Percentiles rank a stretch among this genome's conserved stretches.
These are phyloP conservation scores for Chenopodium berlandieri DNA, from an alignment of 148 eudicot genomes.

Conservation along the genomic window DNA sequence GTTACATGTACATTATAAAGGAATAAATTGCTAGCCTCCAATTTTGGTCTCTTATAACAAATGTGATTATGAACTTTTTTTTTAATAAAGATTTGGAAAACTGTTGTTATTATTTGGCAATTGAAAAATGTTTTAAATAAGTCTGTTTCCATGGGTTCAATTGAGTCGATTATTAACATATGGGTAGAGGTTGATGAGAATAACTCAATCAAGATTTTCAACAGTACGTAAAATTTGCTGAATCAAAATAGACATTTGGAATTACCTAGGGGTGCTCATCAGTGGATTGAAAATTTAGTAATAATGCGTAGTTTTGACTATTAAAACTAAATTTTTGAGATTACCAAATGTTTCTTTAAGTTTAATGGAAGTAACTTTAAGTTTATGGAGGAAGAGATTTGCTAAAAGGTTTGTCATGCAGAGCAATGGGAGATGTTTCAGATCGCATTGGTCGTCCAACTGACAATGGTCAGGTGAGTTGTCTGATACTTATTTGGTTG, in stretches of 20 bases:
- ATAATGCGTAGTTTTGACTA: not conserved
- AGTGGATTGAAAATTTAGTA: not conserved
- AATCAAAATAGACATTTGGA: too few species aligned
- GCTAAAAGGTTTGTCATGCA: constrained; percentile 32
- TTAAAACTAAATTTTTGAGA: too few species aligned
- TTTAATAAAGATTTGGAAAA: too few species aligned
- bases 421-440: constrained; percentile 98
- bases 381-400: not conserved
- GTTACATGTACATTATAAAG: not conserved
- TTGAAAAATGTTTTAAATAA: not conserved
- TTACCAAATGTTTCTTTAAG: too few species aligned
- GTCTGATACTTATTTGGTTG: not conserved
- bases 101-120: not conserved
- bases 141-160: too few species aligned
- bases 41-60: not conserved
- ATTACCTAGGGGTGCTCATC: not conserved
- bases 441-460: constrained; percentile 98
- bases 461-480: constrained; percentile 83
- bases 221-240: too few species aligned
- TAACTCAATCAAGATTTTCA: too few species aligned
- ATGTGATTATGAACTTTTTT: too few species aligned
- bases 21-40: not conserved
- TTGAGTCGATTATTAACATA: too few species aligned
- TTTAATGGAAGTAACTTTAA: not conserved
- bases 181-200: too few species aligned